Base-by-base conservation (phyloP, 176 grass and related monocot genomes). In the Ananas comosus region DNA sequence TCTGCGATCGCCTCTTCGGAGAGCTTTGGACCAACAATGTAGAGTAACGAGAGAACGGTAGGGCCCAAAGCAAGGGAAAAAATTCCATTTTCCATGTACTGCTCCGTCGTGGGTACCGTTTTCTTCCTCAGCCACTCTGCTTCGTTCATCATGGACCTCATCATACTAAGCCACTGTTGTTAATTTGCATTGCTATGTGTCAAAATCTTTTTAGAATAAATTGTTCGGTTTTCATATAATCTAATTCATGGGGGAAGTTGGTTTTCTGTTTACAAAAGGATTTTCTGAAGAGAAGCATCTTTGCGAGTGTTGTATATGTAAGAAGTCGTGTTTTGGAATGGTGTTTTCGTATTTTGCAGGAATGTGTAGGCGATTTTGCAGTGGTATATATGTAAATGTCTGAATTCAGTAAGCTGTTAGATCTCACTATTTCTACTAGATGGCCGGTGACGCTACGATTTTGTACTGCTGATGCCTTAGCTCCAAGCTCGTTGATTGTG, bases 141-240 rank as follows among this genome's bases (percentile, higher is more conserved):
- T 54, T 96, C 85, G 2, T 23, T 82, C 85, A 89, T 91, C 92
- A 85, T 85, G 12, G 81, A 88, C 56, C 76, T 85, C 51, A 91
- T 19, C 64, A 79, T 12, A 52, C 70, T 69, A 48, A 83, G 49
- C 92, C 92, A 96, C 87, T 96, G 23, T 52, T 66, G 6, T 48
- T n/a, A n/a, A n/a, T n/a, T 49, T 49, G 49, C 8, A 50, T 48
- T 27, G 17, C 17, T 57, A 57, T 8, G 7, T 5, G 53, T 57
- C 53, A 57, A 18, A 16, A 9, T 57, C 12, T 57, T 57, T 17
- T 57, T 2, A 16, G 5, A 0, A 33, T 5, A 4, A 5, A 4
- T 33, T 0, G 29, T 33, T 33, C 29, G 29, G 29, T 33, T 9
- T 58, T 6, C 14, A 3, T 18, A 58, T 8, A n/a, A 58, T 6